A percentile compares a stretch with the other conserved stretches of the same genome.
Conservation (phyloP, 768 basidiomycete genomes). For the Russula abietina region DNA sequence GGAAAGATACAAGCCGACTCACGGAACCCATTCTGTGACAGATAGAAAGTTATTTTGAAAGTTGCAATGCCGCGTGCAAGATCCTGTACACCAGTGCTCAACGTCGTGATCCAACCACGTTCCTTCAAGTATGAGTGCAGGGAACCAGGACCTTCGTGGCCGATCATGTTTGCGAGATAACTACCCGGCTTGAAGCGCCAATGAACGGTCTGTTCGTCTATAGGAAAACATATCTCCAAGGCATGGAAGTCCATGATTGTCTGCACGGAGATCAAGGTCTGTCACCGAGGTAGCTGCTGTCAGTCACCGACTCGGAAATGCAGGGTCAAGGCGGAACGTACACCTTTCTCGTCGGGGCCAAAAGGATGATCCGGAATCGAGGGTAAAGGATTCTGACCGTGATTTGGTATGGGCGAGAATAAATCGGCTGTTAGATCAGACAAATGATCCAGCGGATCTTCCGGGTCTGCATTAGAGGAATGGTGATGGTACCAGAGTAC, state of each 20-base stretch:
- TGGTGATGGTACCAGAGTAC: conserved; percentile 1
- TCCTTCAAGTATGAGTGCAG: conserved; percentile 84
- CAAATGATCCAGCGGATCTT: conserved; percentile 74
- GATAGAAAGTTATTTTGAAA: conserved; percentile 74
- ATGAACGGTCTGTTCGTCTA: conserved; percentile 63
- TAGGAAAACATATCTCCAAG: conserved; percentile 74
- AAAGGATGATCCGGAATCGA: conserved; percentile 70
- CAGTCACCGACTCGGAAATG: not conserved
- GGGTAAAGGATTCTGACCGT: conserved; percentile 52
- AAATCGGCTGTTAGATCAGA: conserved; percentile 52
- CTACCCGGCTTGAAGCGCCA: conserved; percentile 75
- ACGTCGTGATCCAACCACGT: conserved; percentile 76
- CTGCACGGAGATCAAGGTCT: conserved; percentile 81
- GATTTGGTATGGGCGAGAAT: conserved; percentile 70
- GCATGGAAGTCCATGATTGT: conserved; percentile 85
- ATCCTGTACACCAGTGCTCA: conserved; percentile 63
- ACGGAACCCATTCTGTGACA: conserved; percentile 88
- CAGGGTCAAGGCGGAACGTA: conserved; percentile 36
- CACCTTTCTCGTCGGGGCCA: conserved; percentile 63
- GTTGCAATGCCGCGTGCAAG: conserved; percentile 81
- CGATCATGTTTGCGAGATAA: conserved; percentile 76
- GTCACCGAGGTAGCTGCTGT: conserved; percentile 21
- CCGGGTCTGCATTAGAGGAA: conserved; percentile 9
- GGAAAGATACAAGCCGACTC: conserved; percentile 30
- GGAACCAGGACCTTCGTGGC: conserved; percentile 92